Conservation (phyloP, 495 filamentous ascomycete species). For the Astrocystis sublimbata region DNA sequence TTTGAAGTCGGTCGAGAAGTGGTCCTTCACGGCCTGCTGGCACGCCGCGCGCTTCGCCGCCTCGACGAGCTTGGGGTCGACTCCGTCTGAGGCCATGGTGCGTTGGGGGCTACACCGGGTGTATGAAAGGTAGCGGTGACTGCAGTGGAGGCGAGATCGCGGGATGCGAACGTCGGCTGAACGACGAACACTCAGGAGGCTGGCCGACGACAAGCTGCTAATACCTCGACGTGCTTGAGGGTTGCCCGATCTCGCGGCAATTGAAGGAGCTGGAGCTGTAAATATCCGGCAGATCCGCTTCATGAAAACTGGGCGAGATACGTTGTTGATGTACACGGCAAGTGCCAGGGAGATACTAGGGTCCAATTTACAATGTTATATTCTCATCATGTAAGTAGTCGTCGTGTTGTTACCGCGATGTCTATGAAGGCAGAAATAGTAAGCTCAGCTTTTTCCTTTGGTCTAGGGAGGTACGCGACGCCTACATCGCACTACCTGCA, state of each 20-base stretch:
- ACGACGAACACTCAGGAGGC: neutral
- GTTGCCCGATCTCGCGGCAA: neutral
- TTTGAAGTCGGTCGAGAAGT: conserved; percentile 70
- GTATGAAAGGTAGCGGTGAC: neutral
- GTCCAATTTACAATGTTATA: neutral
- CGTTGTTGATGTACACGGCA: neutral
- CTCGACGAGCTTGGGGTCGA: conserved; percentile 58
- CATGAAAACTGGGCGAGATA: neutral
- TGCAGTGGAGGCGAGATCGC: neutral
- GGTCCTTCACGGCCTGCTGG: conserved; percentile 75
- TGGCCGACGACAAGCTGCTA: neutral
- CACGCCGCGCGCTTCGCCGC: conserved; percentile 83
- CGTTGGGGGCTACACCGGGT: conserved; percentile 12
- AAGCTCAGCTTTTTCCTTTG: too few relatives aligned
- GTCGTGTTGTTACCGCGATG: neutral
- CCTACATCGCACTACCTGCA: too few relatives aligned
- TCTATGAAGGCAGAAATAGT: neutral
- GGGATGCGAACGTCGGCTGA: neutral
- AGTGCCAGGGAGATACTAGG: neutral
- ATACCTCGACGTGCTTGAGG: conserved; percentile 13
- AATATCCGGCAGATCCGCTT: neutral
- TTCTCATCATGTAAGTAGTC: neutral
- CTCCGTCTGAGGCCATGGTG: conserved; percentile 23
- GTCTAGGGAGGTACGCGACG: too few relatives aligned
- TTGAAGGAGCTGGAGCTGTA: neutral